Evolutionary conservation across 768 basidiomycete genomes (phyloP).

Genomic region (Ephemerocybe angulata): DNA sequence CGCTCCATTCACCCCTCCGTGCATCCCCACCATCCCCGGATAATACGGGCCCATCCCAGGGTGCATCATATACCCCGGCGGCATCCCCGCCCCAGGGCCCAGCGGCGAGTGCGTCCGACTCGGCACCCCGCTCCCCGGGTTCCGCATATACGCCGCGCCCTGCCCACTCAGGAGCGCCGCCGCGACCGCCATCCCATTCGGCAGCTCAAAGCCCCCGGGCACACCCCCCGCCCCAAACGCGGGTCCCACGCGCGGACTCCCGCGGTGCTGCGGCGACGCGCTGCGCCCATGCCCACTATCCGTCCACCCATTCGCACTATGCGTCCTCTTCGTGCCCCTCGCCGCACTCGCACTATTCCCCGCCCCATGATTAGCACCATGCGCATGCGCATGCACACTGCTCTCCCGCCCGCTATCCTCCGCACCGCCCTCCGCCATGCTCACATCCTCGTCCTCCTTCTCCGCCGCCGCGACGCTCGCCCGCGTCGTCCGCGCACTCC

Average conservation of each 20-base stretch:
- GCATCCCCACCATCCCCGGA: too few relatives aligned
- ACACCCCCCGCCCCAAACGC: conserved; percentile 3
- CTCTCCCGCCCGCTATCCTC: conserved; percentile 26
- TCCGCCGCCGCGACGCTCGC: conserved; percentile 15
- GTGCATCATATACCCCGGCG: conserved; percentile 8
- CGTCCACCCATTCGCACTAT: conserved; percentile 27
- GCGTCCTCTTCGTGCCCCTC: conserved; percentile 19
- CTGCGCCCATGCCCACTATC: conserved; percentile 33
- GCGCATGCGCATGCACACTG: too few relatives aligned
- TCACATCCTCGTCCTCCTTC: conserved; percentile 44
- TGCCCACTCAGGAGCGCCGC: conserved; percentile 36
- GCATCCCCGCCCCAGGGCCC: conserved; percentile 37
- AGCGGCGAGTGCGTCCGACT: conserved; percentile 73
- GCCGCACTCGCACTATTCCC: background rate
- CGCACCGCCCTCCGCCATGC: conserved; percentile 45
- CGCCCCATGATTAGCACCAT: too few relatives aligned
- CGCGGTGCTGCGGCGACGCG: conserved; percentile 33
- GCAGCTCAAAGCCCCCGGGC: conserved; percentile 56
- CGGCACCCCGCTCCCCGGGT: conserved; percentile 60
- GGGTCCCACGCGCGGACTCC: conserved; percentile 14
- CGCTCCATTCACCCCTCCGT: too few relatives aligned
- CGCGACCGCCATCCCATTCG: conserved; percentile 25
- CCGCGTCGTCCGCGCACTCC: conserved; percentile 24
- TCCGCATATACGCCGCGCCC: conserved; percentile 61
- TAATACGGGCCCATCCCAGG: conserved; percentile 33